Evolutionary conservation across 495 filamentous ascomycete genomes (phyloP).

Genomic region (Penicillium cinerascens): DNA sequence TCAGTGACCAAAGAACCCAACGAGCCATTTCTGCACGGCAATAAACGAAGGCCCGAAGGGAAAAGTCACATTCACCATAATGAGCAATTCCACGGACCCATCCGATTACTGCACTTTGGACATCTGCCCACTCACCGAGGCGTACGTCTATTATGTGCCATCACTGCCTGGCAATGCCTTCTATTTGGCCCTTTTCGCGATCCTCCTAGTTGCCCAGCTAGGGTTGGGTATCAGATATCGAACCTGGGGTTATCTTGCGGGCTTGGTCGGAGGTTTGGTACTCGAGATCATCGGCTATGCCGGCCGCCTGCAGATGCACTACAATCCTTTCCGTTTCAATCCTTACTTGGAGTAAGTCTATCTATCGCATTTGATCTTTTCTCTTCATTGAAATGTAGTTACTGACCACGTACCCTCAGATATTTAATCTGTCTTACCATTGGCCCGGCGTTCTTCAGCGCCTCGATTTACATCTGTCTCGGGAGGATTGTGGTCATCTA

Average conservation of each 20-base stretch:
- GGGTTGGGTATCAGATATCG: constrained; percentile 22
- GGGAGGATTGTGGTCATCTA: constrained; percentile 48
- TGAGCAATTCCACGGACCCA: too few species aligned
- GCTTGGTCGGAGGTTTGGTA: constrained; percentile 24
- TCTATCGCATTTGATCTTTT: too few species aligned
- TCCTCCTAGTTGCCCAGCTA: constrained; percentile 25
- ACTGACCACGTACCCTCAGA: constrained; percentile 12
- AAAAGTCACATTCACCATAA: too few species aligned
- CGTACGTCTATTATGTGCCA: constrained; percentile 31
- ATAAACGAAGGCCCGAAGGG: too few species aligned
- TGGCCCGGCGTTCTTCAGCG: constrained; percentile 53
- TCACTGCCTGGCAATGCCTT: constrained; percentile 36
- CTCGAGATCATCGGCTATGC: constrained; percentile 38
- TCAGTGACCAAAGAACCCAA: too few species aligned
- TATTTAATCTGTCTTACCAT: constrained; percentile 52
- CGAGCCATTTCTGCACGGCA: too few species aligned
- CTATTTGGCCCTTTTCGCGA: constrained; percentile 28
- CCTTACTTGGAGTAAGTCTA: constrained; percentile 26
- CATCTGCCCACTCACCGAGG: constrained; percentile 36
- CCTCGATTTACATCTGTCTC: constrained; percentile 54
- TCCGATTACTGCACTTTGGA: constrained; percentile 27
- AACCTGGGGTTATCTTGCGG: constrained; percentile 29
- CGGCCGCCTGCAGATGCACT: constrained; percentile 26
- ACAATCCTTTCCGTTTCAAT: constrained; percentile 32
- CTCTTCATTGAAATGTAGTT: not conserved